A percentile compares a stretch with the other conserved stretches of the same genome.
Conservation (phyloP, 805 yeast genomes). For the Spathaspora sp. region DNA sequence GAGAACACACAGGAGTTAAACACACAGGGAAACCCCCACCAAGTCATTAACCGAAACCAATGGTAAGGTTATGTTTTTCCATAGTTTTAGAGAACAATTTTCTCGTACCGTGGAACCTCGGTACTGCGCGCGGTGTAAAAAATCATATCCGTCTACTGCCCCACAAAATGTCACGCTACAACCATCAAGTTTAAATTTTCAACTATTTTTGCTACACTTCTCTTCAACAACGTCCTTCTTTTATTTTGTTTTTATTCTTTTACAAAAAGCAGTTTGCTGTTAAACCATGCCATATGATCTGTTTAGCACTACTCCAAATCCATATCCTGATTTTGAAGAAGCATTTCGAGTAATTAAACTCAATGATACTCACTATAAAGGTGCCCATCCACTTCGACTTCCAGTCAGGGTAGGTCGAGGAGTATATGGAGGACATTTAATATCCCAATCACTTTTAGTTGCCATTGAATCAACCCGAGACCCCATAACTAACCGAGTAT, state of each 20-base stretch:
- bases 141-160: too few species aligned
- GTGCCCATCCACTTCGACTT: constrained; percentile 30
- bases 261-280: background rate
- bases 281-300: background rate
- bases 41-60: too few species aligned
- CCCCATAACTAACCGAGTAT: constrained; percentile 8
- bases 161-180: too few species aligned
- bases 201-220: too few species aligned
- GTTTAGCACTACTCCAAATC: constrained; percentile 2
- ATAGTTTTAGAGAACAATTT: too few species aligned
- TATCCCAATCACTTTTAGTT: constrained; percentile 63
- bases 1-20: too few species aligned
- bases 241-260: background rate
- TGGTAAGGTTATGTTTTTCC: too few species aligned
- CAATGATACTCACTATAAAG: constrained; percentile 25
- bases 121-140: too few species aligned
- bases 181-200: too few species aligned
- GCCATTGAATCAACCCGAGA: constrained; percentile 45
- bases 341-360: constrained; percentile 24
- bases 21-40: too few species aligned
- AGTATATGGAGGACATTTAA: constrained; percentile 67
- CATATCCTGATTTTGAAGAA: constrained; percentile 24
- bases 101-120: too few species aligned
- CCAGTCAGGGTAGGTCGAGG: constrained; percentile 53
- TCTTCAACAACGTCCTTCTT: background rate